Evolutionary conservation across 2,329 filamentous ascomycete genomes (phyloP), one percentile per base, ranked within the genome.

Genomic region (Ceratocystis albifundus): DNA sequence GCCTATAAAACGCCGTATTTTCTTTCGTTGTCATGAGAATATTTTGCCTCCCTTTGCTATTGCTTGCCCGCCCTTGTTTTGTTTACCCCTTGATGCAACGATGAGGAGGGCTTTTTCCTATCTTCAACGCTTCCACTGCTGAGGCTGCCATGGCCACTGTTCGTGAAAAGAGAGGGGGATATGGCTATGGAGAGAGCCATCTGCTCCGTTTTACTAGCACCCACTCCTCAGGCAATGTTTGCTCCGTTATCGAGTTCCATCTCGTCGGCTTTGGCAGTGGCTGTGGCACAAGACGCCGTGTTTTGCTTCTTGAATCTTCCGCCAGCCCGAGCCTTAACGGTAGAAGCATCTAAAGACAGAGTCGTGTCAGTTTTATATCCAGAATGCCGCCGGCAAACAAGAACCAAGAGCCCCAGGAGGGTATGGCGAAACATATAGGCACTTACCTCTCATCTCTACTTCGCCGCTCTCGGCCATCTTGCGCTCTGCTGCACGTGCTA

Each of bases 401-500:
- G 15, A 12, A n/a, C 22, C 25, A 8, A 32, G 4, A 15, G 1
- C 4, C 4, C 30, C 5, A 6, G 10, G 5, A 59, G 30, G 30
- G 28, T 25, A 55, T 55, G 25, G 22, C 7, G 25, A 12, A 28
- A 25, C 20, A 55, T 3, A 59, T 7, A 17, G 12, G n/a, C 20
- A 70, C 70, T 48, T 59, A 80, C 78, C 78, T 70, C 78, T 77
- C 78, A 81, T 82, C 71, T 73, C 78, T 2, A 78, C 77, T 69
- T 80, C 80, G 12, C 79, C 80, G 50, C 78, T 78, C 1, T 73
- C 77, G 69, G 77, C 80, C 72, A 78, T 77, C 74, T 79, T 82
- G 68, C 82, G 75, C 76, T 79, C 78, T 66, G 83, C 66, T 20
- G 80, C 82, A 70, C 83, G 76, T 1, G 75, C 77, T 73, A 82